These are phyloP conservation scores for Penicillium parvum DNA, from an alignment of 495 filamentous ascomycete species.

Conservation along the genomic window DNA sequence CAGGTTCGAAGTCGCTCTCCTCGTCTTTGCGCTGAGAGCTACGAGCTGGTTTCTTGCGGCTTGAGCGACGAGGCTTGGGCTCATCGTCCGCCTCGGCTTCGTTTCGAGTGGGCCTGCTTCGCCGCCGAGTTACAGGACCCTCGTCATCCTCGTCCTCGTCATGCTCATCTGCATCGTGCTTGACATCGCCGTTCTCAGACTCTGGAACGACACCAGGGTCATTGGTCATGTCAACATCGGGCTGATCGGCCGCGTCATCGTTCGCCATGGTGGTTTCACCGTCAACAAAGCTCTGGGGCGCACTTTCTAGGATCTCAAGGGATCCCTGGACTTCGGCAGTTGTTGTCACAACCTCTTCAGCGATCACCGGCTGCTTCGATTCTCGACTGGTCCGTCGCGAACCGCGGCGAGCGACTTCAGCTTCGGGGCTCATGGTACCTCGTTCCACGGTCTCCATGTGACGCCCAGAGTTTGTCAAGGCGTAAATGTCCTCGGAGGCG, in stretches of 20 bases:
- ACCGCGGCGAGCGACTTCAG: constrained; percentile 41
- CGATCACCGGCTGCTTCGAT: constrained; percentile 52
- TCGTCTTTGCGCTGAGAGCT: constrained; percentile 60
- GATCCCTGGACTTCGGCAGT: constrained; percentile 34
- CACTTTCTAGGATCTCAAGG: constrained; percentile 39
- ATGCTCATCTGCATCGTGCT: constrained; percentile 14
- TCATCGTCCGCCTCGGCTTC: constrained; percentile 30
- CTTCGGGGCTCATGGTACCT: constrained; percentile 65
- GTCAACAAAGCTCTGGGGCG: constrained; percentile 35
- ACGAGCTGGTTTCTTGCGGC: constrained; percentile 44
- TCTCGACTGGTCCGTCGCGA: constrained; percentile 55
- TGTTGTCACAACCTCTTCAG: constrained; percentile 38
- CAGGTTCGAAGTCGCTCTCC: constrained; percentile 85
- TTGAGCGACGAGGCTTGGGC: constrained; percentile 37
- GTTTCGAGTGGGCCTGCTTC: constrained; percentile 40
- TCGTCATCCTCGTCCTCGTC: constrained; percentile 68
- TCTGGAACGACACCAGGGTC: constrained; percentile 49
- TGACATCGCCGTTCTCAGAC: constrained; percentile 43
- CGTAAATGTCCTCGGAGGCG: constrained; percentile 55
- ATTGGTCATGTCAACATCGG: constrained; percentile 39
- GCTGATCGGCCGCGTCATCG: constrained; percentile 19
- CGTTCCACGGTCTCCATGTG: constrained; percentile 58
- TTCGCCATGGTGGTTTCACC: constrained; percentile 24
- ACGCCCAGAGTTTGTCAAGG: constrained; percentile 70
- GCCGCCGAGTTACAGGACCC: constrained; percentile 51